These are phyloP conservation scores for Tricholoma matsutake DNA, from an alignment of 768 basidiomycete species.

Conservation along the genomic window DNA sequence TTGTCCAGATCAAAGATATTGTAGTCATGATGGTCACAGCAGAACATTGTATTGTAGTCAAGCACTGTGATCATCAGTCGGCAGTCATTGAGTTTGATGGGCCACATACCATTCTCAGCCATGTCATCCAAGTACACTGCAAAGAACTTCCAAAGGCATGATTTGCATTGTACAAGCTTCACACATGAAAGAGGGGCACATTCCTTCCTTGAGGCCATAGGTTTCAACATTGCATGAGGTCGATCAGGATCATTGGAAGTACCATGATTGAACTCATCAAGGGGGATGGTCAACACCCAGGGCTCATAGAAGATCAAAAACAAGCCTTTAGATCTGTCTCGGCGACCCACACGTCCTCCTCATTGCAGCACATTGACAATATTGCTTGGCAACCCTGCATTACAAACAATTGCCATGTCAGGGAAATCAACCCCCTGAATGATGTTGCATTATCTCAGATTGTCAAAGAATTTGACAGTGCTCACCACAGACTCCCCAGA, in stretches of 20 bases:
- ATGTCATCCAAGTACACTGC: neutral
- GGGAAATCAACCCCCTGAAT: conserved; percentile 21
- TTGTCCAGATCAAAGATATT: neutral
- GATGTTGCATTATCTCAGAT: neutral
- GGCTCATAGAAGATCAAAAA: conserved; percentile 16
- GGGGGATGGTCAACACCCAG: conserved; percentile 9
- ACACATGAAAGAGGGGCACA: neutral
- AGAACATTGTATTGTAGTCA: neutral
- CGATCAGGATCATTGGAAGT: neutral
- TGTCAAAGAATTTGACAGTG: neutral
- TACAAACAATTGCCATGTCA: conserved; percentile 20
- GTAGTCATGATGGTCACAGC: neutral
- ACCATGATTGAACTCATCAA: neutral
- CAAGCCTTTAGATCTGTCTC: conserved; percentile 3
- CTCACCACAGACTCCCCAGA: conserved; percentile 21
- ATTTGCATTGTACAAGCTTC: neutral
- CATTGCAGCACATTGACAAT: conserved; percentile 16
- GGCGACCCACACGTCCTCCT: conserved; percentile 15
- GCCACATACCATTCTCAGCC: neutral
- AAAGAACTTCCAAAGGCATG: neutral
- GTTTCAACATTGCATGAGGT: neutral
- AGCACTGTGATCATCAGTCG: neutral
- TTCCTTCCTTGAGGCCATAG: neutral
- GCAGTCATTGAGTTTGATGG: neutral
- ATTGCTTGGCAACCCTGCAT: conserved; percentile 12